These are phyloP conservation scores for Ganoderma multipileum DNA, from an alignment of 1,284 basidiomycete species.

Conservation along the genomic window DNA sequence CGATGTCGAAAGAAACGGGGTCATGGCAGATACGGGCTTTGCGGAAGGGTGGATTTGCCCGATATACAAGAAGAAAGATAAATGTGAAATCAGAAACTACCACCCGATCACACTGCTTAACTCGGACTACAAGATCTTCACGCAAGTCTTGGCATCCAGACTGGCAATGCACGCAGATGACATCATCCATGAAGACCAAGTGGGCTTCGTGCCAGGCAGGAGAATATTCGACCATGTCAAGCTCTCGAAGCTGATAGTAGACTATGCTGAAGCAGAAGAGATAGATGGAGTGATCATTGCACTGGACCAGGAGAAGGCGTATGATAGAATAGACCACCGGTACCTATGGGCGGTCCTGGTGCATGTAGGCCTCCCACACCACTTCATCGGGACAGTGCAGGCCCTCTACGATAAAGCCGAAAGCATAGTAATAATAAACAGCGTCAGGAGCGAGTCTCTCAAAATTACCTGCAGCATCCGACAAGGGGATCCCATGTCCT, in stretches of 20 bases:
- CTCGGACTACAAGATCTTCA: constrained; percentile 41
- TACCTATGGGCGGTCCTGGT: constrained; percentile 39
- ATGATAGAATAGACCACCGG: constrained; percentile 39
- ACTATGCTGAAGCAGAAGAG: constrained; percentile 35
- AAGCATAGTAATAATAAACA: constrained; percentile 38
- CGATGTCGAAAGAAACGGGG: constrained; percentile 27
- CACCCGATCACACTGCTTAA: constrained; percentile 44
- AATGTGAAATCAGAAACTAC: constrained; percentile 38
- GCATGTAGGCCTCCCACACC: constrained; percentile 27
- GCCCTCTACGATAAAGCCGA: constrained; percentile 35
- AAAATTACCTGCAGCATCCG: constrained; percentile 35
- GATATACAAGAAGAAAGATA: constrained; percentile 43
- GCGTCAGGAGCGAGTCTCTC: constrained; percentile 29
- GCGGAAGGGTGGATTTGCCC: constrained; percentile 42
- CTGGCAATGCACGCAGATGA: too few relatives aligned
- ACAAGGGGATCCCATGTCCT: constrained; percentile 46
- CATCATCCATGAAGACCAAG: constrained; percentile 39
- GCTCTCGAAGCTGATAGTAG: constrained; percentile 31
- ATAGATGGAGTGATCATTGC: constrained; percentile 36
- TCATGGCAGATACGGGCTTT: constrained; percentile 25
- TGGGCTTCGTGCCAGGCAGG: constrained; percentile 38
- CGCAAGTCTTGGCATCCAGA: constrained; percentile 29
- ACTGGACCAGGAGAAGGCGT: constrained; percentile 44
- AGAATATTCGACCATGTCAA: constrained; percentile 35
- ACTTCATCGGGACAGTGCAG: constrained; percentile 29